Evolutionary conservation across 306 rosid genomes (phyloP).

Genomic region (Vigna unguiculata): DNA sequence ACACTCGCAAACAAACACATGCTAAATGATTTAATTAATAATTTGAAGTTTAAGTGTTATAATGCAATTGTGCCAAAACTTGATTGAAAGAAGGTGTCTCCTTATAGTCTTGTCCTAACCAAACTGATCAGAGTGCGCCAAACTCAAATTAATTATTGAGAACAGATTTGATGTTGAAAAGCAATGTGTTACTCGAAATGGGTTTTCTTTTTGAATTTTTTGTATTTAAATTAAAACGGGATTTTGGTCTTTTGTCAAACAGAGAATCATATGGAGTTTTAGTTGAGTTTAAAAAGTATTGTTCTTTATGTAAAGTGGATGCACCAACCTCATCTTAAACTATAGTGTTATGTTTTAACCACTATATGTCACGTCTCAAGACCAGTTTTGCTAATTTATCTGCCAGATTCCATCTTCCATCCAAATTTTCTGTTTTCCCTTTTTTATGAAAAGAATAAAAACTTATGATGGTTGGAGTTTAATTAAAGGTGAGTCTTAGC

Average conservation of each 20-base stretch:
- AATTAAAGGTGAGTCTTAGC: background rate
- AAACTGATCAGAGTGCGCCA: background rate
- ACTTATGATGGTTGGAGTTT: background rate
- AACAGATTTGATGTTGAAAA: background rate
- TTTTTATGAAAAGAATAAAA: background rate
- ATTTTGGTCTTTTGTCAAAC: conserved; percentile 1
- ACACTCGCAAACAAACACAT: background rate
- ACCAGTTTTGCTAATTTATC: background rate
- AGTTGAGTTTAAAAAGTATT: conserved; percentile 10
- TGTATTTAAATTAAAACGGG: background rate
- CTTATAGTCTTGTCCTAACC: background rate
- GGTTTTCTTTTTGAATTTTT: background rate
- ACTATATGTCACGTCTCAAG: conserved; percentile 44
- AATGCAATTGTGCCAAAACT: background rate
- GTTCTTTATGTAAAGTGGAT: conserved; percentile 42
- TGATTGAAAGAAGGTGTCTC: background rate
- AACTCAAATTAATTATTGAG: background rate
- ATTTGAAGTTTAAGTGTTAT: background rate
- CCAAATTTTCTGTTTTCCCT: background rate
- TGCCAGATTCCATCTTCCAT: conserved; percentile 20
- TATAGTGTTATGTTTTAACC: conserved; percentile 32
- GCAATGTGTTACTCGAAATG: background rate
- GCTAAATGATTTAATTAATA: background rate
- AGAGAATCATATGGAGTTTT: conserved; percentile 37
- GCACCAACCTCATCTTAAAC: conserved; percentile 38